Conservation (phyloP, 495 filamentous ascomycete genomes). For the Opeltia flavorubescens region DNA sequence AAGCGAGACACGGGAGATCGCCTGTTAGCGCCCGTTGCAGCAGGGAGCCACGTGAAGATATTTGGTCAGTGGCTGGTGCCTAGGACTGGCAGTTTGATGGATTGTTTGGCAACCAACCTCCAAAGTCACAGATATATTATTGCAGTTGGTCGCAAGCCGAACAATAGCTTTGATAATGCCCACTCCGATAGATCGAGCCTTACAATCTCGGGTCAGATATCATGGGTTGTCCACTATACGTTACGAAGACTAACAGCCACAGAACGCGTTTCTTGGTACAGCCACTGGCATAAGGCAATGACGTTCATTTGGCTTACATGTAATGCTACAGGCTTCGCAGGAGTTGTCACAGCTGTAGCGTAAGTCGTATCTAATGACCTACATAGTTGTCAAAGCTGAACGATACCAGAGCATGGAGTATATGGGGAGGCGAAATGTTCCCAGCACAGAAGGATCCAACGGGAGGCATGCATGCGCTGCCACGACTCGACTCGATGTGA, state of each 20-base stretch:
- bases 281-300: constrained; percentile 8
- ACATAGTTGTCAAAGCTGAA: no score
- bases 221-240: constrained; percentile 5
- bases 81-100: not conserved
- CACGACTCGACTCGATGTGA: not conserved
- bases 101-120: no score
- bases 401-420: constrained; percentile 53
- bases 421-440: constrained; percentile 73
- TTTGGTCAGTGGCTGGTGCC: not conserved
- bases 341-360: constrained; percentile 70
- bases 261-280: constrained; percentile 48
- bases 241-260: constrained; percentile 9
- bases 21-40: not conserved
- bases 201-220: constrained; percentile 56
- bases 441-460: constrained; percentile 57
- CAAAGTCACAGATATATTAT: no score
- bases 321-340: constrained; percentile 43
- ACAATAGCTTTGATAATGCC: constrained; percentile 38
- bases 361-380: not conserved
- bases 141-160: no score
- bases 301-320: not conserved
- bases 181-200: constrained; percentile 62
- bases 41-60: not conserved
- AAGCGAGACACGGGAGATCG: constrained; percentile 6
- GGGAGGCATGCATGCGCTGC: constrained; percentile 36